Evolutionary conservation across 1,284 basidiomycete genomes (phyloP).

Genomic region (Meira nashicola): DNA sequence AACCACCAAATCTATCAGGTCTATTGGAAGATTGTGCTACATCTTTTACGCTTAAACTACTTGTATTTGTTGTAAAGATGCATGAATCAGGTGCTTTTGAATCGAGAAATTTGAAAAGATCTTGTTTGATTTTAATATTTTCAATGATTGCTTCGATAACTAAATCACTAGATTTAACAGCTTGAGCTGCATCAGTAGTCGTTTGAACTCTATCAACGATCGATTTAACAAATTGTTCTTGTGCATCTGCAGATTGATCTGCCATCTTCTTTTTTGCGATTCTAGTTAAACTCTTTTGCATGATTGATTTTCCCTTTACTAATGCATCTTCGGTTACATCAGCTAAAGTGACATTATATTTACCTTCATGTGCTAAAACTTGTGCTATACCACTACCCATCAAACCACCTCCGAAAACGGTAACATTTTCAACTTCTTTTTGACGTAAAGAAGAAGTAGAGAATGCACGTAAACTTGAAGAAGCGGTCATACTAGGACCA

Average conservation of each 20-base stretch:
- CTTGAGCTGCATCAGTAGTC: constrained; percentile 58
- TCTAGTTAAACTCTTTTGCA: constrained; percentile 58
- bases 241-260: constrained; percentile 55
- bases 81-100: constrained; percentile 55
- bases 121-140: constrained; percentile 59
- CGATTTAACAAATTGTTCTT: constrained; percentile 50
- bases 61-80: constrained; percentile 62
- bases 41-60: constrained; percentile 57
- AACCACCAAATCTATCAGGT: constrained; percentile 52
- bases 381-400: constrained; percentile 53
- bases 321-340: constrained; percentile 54
- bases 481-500: too few species aligned
- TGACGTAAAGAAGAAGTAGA: constrained; percentile 32
- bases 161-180: constrained; percentile 58
- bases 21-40: constrained; percentile 55
- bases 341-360: constrained; percentile 54
- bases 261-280: constrained; percentile 58
- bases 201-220: constrained; percentile 57
- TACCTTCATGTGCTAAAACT: constrained; percentile 49
- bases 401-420: constrained; percentile 51
- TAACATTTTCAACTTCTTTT: constrained; percentile 52
- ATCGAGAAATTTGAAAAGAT: constrained; percentile 59
- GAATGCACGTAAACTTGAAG: constrained; percentile 30
- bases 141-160: constrained; percentile 63
- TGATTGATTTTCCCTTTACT: constrained; percentile 59